A percentile compares a stretch with the other conserved stretches of the same genome.
Evolutionary conservation across 352 stramenopile genomes (phyloP).

Genomic region (Pythium scleroteichum): DNA sequence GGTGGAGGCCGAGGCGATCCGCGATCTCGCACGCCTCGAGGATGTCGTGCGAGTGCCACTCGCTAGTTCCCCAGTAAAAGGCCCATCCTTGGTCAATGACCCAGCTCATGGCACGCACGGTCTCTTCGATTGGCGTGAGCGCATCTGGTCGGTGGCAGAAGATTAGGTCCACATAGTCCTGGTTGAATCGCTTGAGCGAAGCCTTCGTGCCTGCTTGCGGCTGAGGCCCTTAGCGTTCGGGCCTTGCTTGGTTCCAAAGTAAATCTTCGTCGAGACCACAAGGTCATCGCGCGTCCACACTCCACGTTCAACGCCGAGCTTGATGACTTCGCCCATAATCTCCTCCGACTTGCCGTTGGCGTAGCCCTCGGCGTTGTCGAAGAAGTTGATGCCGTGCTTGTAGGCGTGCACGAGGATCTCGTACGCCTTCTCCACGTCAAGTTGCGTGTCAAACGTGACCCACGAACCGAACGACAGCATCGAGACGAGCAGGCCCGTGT

Average conservation of each 20-base stretch:
- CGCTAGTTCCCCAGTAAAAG: conserved; percentile 26
- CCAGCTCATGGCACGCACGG: background rate
- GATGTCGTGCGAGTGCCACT: conserved; percentile 68
- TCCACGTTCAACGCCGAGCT: conserved; percentile 41
- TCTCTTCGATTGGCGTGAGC: conserved; percentile 33
- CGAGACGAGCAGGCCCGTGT: conserved; percentile 50
- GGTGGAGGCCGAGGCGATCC: conserved; percentile 37
- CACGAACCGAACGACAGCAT: conserved; percentile 47
- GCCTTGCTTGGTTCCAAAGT: conserved; percentile 39
- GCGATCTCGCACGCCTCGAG: conserved; percentile 55
- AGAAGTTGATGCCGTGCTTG: conserved; percentile 63
- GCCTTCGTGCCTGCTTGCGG: conserved; percentile 55
- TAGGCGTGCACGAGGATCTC: conserved; percentile 50
- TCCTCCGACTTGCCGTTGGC: conserved; percentile 39
- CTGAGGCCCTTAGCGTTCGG: conserved; percentile 40
- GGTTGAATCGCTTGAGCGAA: conserved; percentile 50
- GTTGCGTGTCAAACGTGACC: conserved; percentile 45
- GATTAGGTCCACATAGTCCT: conserved; percentile 62
- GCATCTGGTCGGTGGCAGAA: conserved; percentile 67
- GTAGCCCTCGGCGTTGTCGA: conserved; percentile 63
- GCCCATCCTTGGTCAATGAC: background rate
- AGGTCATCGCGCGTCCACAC: conserved; percentile 52
- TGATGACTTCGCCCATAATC: conserved; percentile 55
- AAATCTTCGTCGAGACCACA: conserved; percentile 29
- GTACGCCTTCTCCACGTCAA: conserved; percentile 55